These are phyloP conservation scores for Aspergillus ellipticus DNA, from an alignment of 495 filamentous ascomycete genomes.

Conservation along the genomic window DNA sequence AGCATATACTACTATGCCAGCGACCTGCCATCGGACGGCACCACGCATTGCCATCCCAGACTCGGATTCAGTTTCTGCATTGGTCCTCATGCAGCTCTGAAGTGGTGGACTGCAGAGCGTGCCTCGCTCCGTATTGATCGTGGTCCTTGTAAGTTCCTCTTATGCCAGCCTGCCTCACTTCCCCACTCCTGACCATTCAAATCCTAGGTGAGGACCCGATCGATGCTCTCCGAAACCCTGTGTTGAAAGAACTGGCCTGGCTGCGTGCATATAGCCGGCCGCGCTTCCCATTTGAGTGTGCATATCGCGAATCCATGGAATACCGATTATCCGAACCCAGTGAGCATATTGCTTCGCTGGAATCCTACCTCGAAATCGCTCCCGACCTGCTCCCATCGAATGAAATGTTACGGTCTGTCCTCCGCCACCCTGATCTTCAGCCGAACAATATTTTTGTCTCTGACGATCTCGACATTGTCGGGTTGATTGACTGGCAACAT, in stretches of 20 bases:
- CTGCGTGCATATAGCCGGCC: constrained; percentile 4
- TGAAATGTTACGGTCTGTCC: constrained; percentile 3
- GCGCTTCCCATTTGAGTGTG: constrained; percentile 5
- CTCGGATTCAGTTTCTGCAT: constrained; percentile 10
- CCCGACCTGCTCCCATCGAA: constrained; percentile 5
- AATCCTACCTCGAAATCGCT: constrained; percentile 8
- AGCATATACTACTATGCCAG: constrained; percentile 17
- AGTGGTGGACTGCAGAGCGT: constrained; percentile 8
- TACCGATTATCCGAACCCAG: constrained; percentile 4
- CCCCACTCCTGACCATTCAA: constrained; percentile 6
- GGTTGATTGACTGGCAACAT: constrained; percentile 12
- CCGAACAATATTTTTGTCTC: constrained; percentile 11
- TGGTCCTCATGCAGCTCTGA: constrained; percentile 6
- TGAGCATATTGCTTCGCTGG: constrained; percentile 7
- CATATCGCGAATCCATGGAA: constrained; percentile 5
- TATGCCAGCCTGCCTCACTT: neutral
- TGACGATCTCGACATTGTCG: constrained; percentile 7
- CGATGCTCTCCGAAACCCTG: constrained; percentile 8
- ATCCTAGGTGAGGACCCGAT: constrained; percentile 3
- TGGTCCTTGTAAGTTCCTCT: constrained; percentile 10
- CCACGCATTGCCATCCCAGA: constrained; percentile 7
- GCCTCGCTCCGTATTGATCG: constrained; percentile 4
- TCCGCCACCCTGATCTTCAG: constrained; percentile 9
- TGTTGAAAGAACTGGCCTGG: constrained; percentile 6
- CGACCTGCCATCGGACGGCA: constrained; percentile 4